A percentile compares a stretch with the other conserved stretches of the same genome.
phyloP scores from a whole-genome alignment of 495 filamentous ascomycete species.

The Cercophora newfieldiana region DNA sequence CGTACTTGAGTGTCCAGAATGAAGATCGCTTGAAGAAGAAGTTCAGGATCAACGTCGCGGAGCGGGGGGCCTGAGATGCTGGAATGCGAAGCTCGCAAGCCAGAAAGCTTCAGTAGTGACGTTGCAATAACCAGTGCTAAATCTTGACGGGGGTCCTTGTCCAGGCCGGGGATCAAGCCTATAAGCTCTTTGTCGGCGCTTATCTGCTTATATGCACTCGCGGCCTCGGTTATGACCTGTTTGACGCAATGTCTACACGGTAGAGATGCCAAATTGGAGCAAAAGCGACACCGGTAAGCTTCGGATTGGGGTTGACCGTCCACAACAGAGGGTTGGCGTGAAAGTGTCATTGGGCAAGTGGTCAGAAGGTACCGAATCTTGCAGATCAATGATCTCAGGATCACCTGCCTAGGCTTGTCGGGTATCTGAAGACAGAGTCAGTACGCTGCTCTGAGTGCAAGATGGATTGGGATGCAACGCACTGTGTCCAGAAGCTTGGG shows the following conservation, averaged over 20 bases:
- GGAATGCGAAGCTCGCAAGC: conserved; percentile 22
- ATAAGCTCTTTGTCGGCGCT: conserved; percentile 27
- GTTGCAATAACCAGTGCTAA: conserved; percentile 44
- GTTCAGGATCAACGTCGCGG: conserved; percentile 29
- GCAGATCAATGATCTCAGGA: conserved; percentile 28
- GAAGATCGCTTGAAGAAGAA: conserved; percentile 47
- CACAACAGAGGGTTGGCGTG: conserved; percentile 23
- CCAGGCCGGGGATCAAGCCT: conserved; percentile 27
- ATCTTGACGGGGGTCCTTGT: conserved; percentile 47
- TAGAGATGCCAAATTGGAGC: conserved; percentile 20
- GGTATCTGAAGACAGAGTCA: conserved; percentile 17
- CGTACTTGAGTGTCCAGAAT: conserved; percentile 46
- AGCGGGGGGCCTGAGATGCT: conserved; percentile 28
- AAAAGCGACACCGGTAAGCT: conserved; percentile 34
- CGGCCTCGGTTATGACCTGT: conserved; percentile 31
- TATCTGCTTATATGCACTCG: conserved; percentile 33
- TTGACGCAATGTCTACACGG: conserved; percentile 39
- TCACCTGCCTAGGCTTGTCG: conserved; percentile 20
- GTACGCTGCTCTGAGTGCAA: neutral
- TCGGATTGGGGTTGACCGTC: conserved; percentile 26
- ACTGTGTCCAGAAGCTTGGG: conserved; percentile 31
- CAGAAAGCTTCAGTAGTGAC: conserved; percentile 49
- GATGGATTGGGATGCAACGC: neutral
- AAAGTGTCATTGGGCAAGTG: conserved; percentile 36
- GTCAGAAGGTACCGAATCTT: conserved; percentile 36